Base-by-base conservation (phyloP, 2,329 filamentous ascomycete species). In the Byssochlamys sp. region DNA sequence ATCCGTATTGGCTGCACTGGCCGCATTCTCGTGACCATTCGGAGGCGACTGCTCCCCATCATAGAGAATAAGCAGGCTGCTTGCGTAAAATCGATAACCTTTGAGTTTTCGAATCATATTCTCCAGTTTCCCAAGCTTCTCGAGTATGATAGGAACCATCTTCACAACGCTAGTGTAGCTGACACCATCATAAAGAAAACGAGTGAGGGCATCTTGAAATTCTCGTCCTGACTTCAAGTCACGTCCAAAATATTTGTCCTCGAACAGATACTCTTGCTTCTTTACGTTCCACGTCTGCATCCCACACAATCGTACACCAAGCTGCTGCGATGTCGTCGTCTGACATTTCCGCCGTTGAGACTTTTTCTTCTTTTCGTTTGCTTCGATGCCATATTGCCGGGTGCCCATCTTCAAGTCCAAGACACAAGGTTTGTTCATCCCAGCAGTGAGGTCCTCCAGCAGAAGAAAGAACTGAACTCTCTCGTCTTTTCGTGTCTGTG, bases 351-450 rank as follows among this genome's bases (percentile, higher is more conserved):
- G 86, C 58, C 90, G 85, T 72, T 99, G 94, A 0, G 94, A 97
- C 59, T 87, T 86, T 67, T 91, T 89, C 73, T 99, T 99, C 78
- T 95, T 95, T 50, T 90, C 85, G 55, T 83, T 86, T 1, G 94
- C 94, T 64, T 97, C 91, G 11, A 97, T 85, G 6, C 94, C 94
- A 70, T 96, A 97, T 69, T 99, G 94, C 1, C 94, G 86, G 6
- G 94, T 99, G 24, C 94, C 94, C 94, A 99, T 99, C 71, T 99
- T 99, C 61, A 99, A 79, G 70, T 99, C 94, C 73, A 99, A 88
- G 59, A 99, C 95, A 74, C 94, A 97, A 4, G 94, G 94, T 54
- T 89, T 86, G 69, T 90, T 91, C 94, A 99, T 97, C 33, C 92
- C 92, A 1, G 92, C 89, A 1, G 94, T 99, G 53, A 99, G 81